Conservation (phyloP, 192 early-diverging fungal genomes). For the Haplosporangium gracile region DNA sequence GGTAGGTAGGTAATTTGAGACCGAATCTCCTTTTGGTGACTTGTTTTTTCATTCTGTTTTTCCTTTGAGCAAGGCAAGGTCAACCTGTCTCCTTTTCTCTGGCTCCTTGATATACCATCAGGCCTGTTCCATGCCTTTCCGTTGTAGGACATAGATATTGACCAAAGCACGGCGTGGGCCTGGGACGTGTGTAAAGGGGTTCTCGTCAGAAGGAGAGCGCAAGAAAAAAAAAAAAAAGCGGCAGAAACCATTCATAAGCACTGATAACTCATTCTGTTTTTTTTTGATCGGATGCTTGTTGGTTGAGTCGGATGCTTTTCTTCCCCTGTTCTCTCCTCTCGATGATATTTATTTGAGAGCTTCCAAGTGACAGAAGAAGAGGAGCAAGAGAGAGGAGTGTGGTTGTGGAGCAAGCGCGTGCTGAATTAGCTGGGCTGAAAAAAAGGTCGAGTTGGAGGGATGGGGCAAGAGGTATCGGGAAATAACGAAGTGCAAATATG, state of each 20-base stretch:
- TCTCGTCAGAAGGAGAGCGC: too few relatives aligned
- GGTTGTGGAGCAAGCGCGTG: constrained; percentile 3
- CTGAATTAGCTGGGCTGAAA: constrained; percentile 1
- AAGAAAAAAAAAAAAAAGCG: not conserved
- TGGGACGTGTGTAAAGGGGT: too few relatives aligned
- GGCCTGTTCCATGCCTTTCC: not conserved
- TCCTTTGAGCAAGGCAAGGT: not conserved
- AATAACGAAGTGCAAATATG: too few relatives aligned
- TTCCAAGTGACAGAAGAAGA: not conserved
- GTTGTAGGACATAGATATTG: too few relatives aligned
- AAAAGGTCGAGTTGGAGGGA: not conserved
- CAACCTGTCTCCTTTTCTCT: not conserved
- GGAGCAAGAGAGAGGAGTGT: not conserved
- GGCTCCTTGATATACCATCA: not conserved
- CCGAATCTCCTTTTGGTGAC: not conserved
- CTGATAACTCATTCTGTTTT: too few relatives aligned
- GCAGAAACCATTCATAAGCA: not conserved
- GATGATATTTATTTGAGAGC: constrained; percentile 6
- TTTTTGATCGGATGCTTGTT: not conserved
- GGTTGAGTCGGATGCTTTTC: not conserved
- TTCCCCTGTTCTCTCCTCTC: not conserved
- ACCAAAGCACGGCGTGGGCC: not conserved
- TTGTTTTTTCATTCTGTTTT: not conserved
- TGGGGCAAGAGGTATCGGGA: too few relatives aligned
- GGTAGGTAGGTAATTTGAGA: too few relatives aligned